These are phyloP conservation scores for Fusarium sterilihyphosum DNA, from an alignment of 2,329 filamentous ascomycete species.

Conservation along the genomic window DNA sequence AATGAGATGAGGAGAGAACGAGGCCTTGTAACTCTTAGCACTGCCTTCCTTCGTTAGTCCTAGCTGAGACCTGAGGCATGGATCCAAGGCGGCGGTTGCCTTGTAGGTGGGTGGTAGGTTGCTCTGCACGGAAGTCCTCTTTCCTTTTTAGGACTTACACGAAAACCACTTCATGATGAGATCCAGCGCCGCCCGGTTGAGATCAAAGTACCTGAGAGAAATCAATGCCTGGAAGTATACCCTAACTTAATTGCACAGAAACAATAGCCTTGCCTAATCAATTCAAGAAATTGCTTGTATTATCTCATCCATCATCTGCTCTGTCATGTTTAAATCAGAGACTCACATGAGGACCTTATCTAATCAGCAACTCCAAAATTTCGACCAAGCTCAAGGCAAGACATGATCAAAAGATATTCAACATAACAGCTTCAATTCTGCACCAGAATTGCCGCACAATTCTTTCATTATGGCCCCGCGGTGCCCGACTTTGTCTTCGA, in stretches of 20 bases:
- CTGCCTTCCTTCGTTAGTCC: slow-evolving; percentile 23
- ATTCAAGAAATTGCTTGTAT: background rate
- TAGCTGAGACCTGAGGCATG: slow-evolving; percentile 41
- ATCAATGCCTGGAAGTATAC: no score
- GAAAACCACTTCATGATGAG: background rate
- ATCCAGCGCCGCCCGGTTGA: background rate
- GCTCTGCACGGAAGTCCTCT: slow-evolving; percentile 34
- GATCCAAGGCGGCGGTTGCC: background rate
- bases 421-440: slow-evolving; percentile 2
- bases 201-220: background rate
- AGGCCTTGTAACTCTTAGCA: slow-evolving; percentile 2
- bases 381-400: slow-evolving; percentile 5
- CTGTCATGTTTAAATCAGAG: background rate
- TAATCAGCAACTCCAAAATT: slow-evolving; percentile 34
- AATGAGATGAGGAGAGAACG: background rate
- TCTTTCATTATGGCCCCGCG: slow-evolving; percentile 42
- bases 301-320: background rate
- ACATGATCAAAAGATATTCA: slow-evolving; percentile 7
- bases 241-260: background rate
- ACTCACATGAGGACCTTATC: slow-evolving; percentile 22
- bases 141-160: slow-evolving; percentile 39
- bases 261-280: background rate
- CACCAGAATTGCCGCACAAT: slow-evolving; percentile 5
- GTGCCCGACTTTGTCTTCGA: slow-evolving; percentile 37
- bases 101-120: slow-evolving; percentile 5